A percentile compares a stretch with the other conserved stretches of the same genome.
These are phyloP conservation scores for Trifolium repens DNA, from an alignment of 306 rosid species.

Conservation along the genomic window DNA sequence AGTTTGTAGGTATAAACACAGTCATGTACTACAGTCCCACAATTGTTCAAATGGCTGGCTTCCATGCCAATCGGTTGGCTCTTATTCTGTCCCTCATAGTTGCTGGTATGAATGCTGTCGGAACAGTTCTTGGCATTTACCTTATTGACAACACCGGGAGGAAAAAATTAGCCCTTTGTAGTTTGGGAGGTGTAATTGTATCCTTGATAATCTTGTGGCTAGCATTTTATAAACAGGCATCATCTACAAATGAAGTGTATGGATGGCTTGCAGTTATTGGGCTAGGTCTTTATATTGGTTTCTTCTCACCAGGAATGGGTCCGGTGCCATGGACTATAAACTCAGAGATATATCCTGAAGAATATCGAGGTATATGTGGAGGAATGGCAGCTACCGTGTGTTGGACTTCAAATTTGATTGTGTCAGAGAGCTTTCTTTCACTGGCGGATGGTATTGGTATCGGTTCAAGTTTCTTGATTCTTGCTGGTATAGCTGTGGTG, in stretches of 20 bases:
- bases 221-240: conserved; percentile 58
- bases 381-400: conserved; percentile 93
- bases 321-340: conserved; percentile 94
- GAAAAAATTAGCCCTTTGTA: conserved; percentile 72
- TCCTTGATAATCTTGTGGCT: conserved; percentile 63
- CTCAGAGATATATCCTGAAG: conserved; percentile 94
- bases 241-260: conserved; percentile 50
- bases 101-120: conserved; percentile 84
- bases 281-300: conserved; percentile 68
- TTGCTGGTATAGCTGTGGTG: conserved; percentile 63
- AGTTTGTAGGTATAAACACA: conserved; percentile 91
- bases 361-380: conserved; percentile 83
- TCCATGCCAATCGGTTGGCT: conserved; percentile 72
- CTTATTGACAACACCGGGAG: conserved; percentile 80
- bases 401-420: conserved; percentile 89
- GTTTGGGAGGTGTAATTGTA: conserved; percentile 71
- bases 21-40: conserved; percentile 99
- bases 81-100: conserved; percentile 78
- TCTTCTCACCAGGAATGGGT: conserved; percentile 94
- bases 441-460: conserved; percentile 66
- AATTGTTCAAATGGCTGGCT: conserved; percentile 95
- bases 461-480: conserved; percentile 72
- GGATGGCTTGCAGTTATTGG: conserved; percentile 82
- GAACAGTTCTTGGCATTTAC: conserved; percentile 80
- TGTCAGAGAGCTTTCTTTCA: conserved; percentile 79